These are phyloP conservation scores for Paxillus ammoniavirescens DNA, from an alignment of 768 basidiomycete species.

Conservation along the genomic window DNA sequence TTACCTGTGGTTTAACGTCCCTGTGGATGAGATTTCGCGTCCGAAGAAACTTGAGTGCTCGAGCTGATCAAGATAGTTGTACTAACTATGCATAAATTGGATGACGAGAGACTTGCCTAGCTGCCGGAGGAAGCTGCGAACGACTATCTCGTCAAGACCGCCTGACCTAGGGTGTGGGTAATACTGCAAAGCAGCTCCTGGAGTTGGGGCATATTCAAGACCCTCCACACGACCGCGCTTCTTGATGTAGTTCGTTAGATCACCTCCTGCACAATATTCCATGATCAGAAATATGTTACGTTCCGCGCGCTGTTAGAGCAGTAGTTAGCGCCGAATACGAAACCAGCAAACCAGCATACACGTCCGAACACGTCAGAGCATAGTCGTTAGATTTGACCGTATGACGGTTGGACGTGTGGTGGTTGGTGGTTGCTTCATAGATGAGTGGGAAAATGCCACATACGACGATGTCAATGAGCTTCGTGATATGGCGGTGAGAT, in stretches of 20 bases:
- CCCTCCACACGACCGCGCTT: conserved; percentile 92
- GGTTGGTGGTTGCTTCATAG: not conserved
- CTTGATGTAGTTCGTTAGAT: conserved; percentile 96
- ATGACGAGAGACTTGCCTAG: conserved; percentile 51
- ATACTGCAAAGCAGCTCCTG: conserved; percentile 71
- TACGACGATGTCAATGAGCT: conserved; percentile 90
- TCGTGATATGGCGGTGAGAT: conserved; percentile 90
- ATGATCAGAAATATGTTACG: conserved; percentile 91
- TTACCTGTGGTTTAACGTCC: conserved; percentile 94
- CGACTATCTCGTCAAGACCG: conserved; percentile 86
- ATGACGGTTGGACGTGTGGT: not conserved
- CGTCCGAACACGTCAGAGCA: not conserved
- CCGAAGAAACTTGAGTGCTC: conserved; percentile 90
- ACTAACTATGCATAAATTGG: not conserved
- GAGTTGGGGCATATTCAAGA: conserved; percentile 74
- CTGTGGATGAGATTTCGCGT: conserved; percentile 90
- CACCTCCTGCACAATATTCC: conserved; percentile 96
- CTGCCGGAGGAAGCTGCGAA: conserved; percentile 90
- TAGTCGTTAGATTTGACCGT: not conserved
- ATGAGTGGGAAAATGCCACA: conserved; percentile 18
- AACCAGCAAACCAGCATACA: not conserved
- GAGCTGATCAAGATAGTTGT: conserved; percentile 50
- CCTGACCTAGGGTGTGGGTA: conserved; percentile 92
- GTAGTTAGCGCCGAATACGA: conserved; percentile 7
- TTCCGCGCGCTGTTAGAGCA: conserved; percentile 56